phyloP scores from a whole-genome alignment of 1,139 yeast species.

The Starmera stellimalicola region DNA sequence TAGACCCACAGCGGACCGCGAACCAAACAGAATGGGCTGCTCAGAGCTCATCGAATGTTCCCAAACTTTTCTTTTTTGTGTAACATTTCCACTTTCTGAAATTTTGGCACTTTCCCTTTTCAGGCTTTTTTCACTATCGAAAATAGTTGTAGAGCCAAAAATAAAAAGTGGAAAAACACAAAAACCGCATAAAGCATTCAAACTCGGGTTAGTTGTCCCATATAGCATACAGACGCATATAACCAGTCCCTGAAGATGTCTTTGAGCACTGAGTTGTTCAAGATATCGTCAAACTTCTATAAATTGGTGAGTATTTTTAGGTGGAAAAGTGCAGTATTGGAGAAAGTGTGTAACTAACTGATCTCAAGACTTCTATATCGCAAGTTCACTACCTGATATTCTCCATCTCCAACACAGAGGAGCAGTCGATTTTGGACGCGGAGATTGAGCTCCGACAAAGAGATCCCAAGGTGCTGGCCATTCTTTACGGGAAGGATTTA shows the following conservation, averaged over 20 bases:
- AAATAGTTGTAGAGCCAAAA: not conserved
- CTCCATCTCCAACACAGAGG: conserved; percentile 18
- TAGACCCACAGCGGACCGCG: not conserved
- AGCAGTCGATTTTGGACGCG: conserved; percentile 41
- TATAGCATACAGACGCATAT: too few species aligned
- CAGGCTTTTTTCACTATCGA: not conserved
- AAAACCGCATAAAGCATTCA: not conserved
- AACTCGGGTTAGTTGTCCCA: too few species aligned
- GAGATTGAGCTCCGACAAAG: conserved; percentile 47
- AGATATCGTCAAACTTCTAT: conserved; percentile 14
- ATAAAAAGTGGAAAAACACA: not conserved
- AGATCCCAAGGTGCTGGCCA: conserved; percentile 42
- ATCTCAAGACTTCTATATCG: conserved; percentile 11
- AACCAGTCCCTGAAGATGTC: conserved; percentile 2
- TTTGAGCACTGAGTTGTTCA: conserved; percentile 10
- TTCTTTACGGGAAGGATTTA: conserved; percentile 51
- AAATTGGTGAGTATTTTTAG: conserved; percentile 11
- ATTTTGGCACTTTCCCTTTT: too few species aligned
- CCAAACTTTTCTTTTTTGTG: too few species aligned
- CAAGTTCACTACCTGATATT: conserved; percentile 13
- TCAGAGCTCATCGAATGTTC: not conserved
- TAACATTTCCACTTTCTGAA: too few species aligned
- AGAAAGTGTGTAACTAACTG: not conserved
- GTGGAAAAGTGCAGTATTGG: not conserved
- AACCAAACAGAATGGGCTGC: not conserved